Conservation (phyloP, 257 asterid species). For the Nicotiana sylvestris region DNA sequence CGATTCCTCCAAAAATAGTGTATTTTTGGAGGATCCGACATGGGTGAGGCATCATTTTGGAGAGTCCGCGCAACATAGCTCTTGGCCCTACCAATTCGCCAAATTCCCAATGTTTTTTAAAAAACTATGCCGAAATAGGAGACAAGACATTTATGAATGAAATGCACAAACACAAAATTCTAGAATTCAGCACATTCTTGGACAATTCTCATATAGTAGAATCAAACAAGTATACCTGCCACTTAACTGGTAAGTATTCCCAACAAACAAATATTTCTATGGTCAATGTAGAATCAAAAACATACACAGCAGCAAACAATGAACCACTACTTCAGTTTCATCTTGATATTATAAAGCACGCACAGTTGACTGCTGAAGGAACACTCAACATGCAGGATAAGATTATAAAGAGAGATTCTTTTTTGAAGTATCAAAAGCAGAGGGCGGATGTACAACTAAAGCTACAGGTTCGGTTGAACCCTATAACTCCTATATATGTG, state of each 20-base stretch:
- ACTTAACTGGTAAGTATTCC: not conserved
- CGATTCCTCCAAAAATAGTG: no score
- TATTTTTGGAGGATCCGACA: no score
- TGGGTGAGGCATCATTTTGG: no score
- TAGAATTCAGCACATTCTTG: not conserved
- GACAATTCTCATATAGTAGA: not conserved
- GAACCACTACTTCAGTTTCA: not conserved
- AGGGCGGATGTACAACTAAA: no score
- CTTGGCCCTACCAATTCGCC: not conserved
- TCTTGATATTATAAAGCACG: not conserved
- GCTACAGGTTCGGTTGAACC: no score
- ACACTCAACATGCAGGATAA: not conserved
- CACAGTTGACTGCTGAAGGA: not conserved
- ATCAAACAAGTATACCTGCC: no score
- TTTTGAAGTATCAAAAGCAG: no score
- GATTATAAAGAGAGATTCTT: not conserved
- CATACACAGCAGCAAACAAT: not conserved
- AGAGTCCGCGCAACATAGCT: no score
- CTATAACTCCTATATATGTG: no score
- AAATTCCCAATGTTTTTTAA: not conserved
- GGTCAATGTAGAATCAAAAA: not conserved
- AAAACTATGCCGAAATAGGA: not conserved
- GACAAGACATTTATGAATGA: no score
- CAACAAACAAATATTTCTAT: not conserved
- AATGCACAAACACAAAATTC: not conserved